Conservation (phyloP, 768 basidiomycete genomes). For the Hebeloma cylindrosporum region DNA sequence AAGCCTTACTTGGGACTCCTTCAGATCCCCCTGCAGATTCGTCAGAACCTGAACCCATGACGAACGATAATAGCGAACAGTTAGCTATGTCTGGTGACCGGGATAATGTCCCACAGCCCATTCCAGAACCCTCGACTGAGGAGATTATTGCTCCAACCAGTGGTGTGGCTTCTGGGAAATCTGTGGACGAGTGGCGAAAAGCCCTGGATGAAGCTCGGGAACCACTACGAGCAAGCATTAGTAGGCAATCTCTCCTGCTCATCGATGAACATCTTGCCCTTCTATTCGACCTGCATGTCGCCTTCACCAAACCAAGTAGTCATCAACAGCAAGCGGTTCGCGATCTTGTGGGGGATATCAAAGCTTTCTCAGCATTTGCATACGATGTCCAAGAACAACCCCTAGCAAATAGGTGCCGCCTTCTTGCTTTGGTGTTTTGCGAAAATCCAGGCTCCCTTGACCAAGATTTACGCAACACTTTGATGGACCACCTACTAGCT, state of each 20-base stretch:
- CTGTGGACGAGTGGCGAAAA: conserved; percentile 60
- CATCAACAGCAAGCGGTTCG: conserved; percentile 67
- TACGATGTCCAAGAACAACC: conserved; percentile 74
- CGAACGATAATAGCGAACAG: too few relatives aligned
- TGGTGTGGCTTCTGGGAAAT: conserved; percentile 37
- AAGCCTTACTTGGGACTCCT: neutral
- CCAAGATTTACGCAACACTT: conserved; percentile 48
- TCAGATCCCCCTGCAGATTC: neutral
- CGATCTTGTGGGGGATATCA: conserved; percentile 77
- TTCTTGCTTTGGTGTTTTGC: conserved; percentile 80
- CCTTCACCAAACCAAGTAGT: conserved; percentile 68
- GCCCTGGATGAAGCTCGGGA: conserved; percentile 69
- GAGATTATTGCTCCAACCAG: too few relatives aligned
- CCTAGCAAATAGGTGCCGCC: conserved; percentile 77
- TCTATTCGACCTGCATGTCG: conserved; percentile 83
- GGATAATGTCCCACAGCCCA: too few relatives aligned
- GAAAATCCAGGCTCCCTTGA: conserved; percentile 67
- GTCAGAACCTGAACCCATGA: neutral
- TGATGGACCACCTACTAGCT: conserved; percentile 71
- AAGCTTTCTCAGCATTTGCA: conserved; percentile 60
- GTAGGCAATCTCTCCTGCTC: conserved; percentile 68
- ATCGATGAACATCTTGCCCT: conserved; percentile 87
- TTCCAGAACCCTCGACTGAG: too few relatives aligned
- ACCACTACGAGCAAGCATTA: conserved; percentile 61
- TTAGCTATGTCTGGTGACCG: too few relatives aligned